Evolutionary conservation across 441 rosid genomes (phyloP), one percentile per base, ranked within the genome.

Genomic region (Isatis lusitanica): DNA sequence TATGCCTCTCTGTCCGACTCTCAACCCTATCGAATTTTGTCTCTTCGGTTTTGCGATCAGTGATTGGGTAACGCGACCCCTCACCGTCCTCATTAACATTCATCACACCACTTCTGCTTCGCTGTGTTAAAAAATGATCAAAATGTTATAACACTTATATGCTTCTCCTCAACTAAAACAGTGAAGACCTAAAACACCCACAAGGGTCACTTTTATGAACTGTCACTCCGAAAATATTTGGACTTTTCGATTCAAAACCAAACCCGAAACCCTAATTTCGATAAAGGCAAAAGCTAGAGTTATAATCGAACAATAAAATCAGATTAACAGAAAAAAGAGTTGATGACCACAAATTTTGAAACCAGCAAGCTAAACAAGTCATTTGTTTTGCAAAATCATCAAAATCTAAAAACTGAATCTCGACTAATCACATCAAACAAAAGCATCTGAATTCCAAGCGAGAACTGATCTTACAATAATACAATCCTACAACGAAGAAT

Each of bases 1-100:
- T 60, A 40, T 43, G 51, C 56, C 56, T 70, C 47, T 75, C 81
- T 28, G 42, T 73, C 63, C 70, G 72, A 30, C 44, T 50, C 38
- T 46, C 74, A 68, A 73, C 73, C 58, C 47, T 69, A 42, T 79
- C 75, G 26, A 43, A 40, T 4, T 64, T 77, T 7, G 51, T 56
- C 5, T 62, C 78, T 63, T 66, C 73, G 21, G 70, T 57, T 17
- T 70, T 74, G 28, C 21, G 75, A 69, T 82, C 82, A 70, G 68
- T 64, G 60, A 35, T 36, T 40, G 63, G 79, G 68, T 79, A 73
- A 68, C 44, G 64, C 31, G 81, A 76, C 63, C 71, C 87, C 67
- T 80, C 67, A 42, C 71, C 81, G 6, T 80, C 70, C 10, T 75
- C 80, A 66, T 79, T 74, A 74, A 57, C 83, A n/a, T 75, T 79